Conservation (phyloP, 73 alveolate genomes). For the Effrenium voratum region DNA sequence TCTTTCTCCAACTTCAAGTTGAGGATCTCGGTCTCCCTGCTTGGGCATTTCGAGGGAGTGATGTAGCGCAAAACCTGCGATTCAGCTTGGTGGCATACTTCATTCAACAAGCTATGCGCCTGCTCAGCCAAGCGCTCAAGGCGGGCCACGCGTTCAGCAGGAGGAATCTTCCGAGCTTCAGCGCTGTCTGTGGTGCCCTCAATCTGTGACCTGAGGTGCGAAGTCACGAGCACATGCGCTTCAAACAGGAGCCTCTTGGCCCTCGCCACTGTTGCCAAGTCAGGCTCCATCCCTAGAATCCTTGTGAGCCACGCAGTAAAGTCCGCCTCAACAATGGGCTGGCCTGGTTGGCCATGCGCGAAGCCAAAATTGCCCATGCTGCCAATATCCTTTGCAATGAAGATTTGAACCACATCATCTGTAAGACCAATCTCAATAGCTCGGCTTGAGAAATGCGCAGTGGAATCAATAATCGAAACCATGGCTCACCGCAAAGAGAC, state of each 20-base stretch:
- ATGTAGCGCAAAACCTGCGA: not conserved
- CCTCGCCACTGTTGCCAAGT: not conserved
- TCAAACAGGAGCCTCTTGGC: not conserved
- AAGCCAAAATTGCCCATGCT: not conserved
- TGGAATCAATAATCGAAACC: not conserved
- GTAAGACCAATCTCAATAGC: not conserved
- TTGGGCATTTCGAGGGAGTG: not conserved
- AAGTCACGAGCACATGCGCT: not conserved
- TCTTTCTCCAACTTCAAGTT: not conserved
- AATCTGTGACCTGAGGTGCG: not conserved
- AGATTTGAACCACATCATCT: not conserved
- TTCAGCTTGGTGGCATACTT: not conserved
- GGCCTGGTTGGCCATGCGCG: not conserved
- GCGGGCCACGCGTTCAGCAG: not conserved
- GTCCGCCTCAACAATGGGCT: not conserved
- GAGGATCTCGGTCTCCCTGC: not conserved
- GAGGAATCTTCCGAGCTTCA: not conserved
- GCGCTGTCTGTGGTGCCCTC: not conserved
- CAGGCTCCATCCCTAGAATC: not conserved
- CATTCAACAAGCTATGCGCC: not conserved
- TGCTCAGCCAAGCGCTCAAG: not conserved
- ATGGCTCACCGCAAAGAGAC: not conserved
- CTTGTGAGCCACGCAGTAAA: not conserved
- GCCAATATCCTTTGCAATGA: not conserved
- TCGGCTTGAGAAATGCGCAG: not conserved